Base-by-base conservation (phyloP, 345 rosid species). In the Alliaria petiolata region DNA sequence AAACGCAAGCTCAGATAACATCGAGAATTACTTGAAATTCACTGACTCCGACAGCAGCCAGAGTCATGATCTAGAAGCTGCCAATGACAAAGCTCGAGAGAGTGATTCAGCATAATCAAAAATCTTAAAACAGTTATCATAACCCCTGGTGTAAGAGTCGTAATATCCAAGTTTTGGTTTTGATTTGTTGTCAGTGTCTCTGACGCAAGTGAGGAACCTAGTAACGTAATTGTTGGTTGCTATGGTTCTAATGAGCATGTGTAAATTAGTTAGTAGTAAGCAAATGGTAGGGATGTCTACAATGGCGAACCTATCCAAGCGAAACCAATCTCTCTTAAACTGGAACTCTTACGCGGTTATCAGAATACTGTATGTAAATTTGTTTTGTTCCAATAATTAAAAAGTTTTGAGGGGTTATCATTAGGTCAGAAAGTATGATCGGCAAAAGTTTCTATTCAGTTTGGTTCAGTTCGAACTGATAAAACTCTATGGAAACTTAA, bases 21-120 rank as follows among this genome's bases (percentile, higher is more conserved):
- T 86, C 33, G 97, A 84, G 17, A 81, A 84, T 20, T 87, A 71
- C 87, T 78, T 88, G 78, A 92, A 88, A 61, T 85, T 80, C 65
- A 70, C 81, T 4, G 62, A 53, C 56, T 62, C 82, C 0, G 81
- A 84, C 36, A 65, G 71, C 58, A 49, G 34, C 44, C 74, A 44
- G 0, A 46, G 78, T 30, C 74, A 74, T 16, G 93, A 89, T 63
- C 3, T 80, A 5, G 93, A 87, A 71, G 85, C 89, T 42, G 31
- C 47, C 45, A 76, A 38, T 31, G 71, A 57, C 66, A 69, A 69
- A 62, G 17, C 34, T 19, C 74, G 62, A 62, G 75, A 62, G 59
- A 62, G 46, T 62, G 75, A 62, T 30, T 55, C 65, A 25, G 15
- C 70, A 5, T 76, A 31, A 36, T 53, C 31, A 19, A 33, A 53